Conservation (phyloP, 2,329 filamentous ascomycete species). For the Alternaria rosae region DNA sequence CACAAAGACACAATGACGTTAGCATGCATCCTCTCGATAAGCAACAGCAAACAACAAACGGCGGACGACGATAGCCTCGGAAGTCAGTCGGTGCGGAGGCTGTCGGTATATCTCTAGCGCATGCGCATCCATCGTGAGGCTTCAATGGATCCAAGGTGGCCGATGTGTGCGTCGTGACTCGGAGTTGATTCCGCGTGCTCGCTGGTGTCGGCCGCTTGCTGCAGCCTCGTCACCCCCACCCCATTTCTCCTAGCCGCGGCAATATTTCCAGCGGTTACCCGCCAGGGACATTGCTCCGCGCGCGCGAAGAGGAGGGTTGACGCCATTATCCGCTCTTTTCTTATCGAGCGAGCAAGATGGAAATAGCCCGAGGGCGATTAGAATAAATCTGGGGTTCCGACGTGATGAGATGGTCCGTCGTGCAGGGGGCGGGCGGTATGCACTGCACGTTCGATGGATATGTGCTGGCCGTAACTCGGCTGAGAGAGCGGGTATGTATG, state of each 20-base stretch:
- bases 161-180: constrained; percentile 8
- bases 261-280: constrained; percentile 5
- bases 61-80: constrained; percentile 6
- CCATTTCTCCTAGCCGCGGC: constrained; percentile 12
- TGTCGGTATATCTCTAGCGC: constrained; percentile 6
- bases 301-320: background rate
- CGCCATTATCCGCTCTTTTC: constrained; percentile 2
- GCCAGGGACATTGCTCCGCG: constrained; percentile 11
- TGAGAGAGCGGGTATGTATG: constrained; percentile 24
- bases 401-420: constrained; percentile 27
- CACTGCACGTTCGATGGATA: constrained; percentile 14
- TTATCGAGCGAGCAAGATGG: background rate
- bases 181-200: background rate
- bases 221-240: constrained; percentile 21
- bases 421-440: constrained; percentile 14
- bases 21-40: constrained; percentile 12
- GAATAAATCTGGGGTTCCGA: constrained; percentile 17
- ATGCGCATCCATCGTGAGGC: background rate
- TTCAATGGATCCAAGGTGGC: background rate
- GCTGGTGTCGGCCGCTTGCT: background rate
- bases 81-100: background rate
- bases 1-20: constrained; percentile 4
- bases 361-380: constrained; percentile 16
- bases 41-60: background rate
- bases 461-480: constrained; percentile 6